Percentiles rank a stretch among this genome's conserved stretches.
phyloP scores from a whole-genome alignment of 441 rosid species.

The Mallotus japonicus region DNA sequence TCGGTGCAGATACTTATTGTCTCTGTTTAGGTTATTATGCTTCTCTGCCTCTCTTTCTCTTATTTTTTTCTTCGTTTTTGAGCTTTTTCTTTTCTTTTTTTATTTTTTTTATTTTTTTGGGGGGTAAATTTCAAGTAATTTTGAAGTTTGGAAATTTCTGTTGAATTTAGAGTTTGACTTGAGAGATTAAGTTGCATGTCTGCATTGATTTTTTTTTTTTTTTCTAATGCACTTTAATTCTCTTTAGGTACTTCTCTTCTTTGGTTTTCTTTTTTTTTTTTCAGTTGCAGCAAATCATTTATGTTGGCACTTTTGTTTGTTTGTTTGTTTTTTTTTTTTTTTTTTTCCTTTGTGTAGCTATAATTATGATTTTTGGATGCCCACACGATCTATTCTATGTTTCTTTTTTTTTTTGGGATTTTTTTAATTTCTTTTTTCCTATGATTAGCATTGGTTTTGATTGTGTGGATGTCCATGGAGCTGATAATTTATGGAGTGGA shows the following conservation, averaged over 20 bases:
- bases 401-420: background rate
- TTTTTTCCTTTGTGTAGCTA: background rate
- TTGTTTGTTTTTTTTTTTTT: no score
- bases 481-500: no score
- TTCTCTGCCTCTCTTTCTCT: slow-evolving; percentile 11
- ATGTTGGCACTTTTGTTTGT: no score
- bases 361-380: background rate
- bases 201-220: background rate
- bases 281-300: no score
- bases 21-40: background rate
- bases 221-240: no score
- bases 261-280: no score
- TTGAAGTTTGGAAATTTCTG: background rate
- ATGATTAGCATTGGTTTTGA: no score
- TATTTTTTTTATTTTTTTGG: no score
- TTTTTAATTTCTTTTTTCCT: no score
- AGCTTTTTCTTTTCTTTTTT: background rate
- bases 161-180: slow-evolving; percentile 2
- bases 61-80: background rate
- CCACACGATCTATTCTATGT: background rate
- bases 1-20: background rate
- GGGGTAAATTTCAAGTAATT: background rate
- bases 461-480: no score
- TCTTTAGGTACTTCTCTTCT: no score
- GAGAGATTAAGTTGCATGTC: background rate